Percentiles rank a stretch among this genome's conserved stretches.
phyloP scores from a whole-genome alignment of 768 basidiomycete genomes.

The Roridomyces roridus region DNA sequence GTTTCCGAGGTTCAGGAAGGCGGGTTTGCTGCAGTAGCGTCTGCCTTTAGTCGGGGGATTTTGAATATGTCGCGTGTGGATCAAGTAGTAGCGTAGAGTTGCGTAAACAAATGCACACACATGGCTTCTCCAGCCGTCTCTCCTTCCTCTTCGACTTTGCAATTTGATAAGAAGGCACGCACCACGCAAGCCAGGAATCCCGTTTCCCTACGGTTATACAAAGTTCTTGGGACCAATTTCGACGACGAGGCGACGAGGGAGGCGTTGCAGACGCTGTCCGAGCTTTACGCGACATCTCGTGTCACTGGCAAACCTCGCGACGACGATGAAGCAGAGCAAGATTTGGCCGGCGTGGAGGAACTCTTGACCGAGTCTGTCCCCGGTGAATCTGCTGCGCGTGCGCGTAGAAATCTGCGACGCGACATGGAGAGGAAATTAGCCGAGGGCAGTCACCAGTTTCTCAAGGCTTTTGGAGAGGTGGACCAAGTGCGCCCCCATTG shows the following conservation, averaged over 20 bases:
- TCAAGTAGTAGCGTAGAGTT: constrained; percentile 29
- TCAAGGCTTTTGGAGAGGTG: constrained; percentile 86
- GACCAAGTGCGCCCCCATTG: constrained; percentile 72
- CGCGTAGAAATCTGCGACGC: constrained; percentile 78
- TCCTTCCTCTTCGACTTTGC: constrained; percentile 13
- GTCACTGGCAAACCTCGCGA: constrained; percentile 34
- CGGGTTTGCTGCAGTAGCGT: constrained; percentile 75
- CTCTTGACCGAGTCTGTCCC: constrained; percentile 42
- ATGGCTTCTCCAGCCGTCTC: constrained; percentile 21
- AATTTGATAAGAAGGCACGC: constrained; percentile 25
- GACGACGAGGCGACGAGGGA: constrained; percentile 80
- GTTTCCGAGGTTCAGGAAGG: constrained; percentile 75
- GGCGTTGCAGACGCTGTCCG: constrained; percentile 83
- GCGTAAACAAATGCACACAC: not conserved
- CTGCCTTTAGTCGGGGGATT: constrained; percentile 72
- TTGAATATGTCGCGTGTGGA: constrained; percentile 51
- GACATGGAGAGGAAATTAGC: constrained; percentile 88
- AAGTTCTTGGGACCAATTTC: constrained; percentile 83
- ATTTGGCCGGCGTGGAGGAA: constrained; percentile 19
- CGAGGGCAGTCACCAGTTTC: constrained; percentile 81
- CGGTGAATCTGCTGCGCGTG: constrained; percentile 73
- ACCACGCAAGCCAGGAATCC: constrained; percentile 63
- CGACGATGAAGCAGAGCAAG: constrained; percentile 41
- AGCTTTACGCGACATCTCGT: constrained; percentile 61
- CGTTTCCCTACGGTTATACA: constrained; percentile 87